Evolutionary conservation across 2,329 filamentous ascomycete genomes (phyloP).

Genomic region (Ceratocystis alfenasii): DNA sequence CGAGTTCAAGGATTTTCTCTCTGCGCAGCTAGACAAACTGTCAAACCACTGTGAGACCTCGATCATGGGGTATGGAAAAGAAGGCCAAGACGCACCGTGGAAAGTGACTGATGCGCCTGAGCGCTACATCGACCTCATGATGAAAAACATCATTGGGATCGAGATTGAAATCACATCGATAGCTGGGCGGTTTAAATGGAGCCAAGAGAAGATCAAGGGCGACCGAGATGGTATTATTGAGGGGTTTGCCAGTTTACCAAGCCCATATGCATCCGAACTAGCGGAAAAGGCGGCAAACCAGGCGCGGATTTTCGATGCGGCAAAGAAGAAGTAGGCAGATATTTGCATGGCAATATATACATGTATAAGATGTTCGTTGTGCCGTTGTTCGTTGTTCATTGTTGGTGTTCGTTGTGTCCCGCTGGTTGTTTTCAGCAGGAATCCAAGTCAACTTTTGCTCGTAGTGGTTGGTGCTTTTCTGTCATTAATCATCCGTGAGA

Average conservation of each 20-base stretch:
- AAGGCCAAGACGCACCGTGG: constrained; percentile 37
- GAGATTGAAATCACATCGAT: constrained; percentile 45
- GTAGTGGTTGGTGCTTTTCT: too few relatives aligned
- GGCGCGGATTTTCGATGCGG: not conserved
- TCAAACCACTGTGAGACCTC: constrained; percentile 38
- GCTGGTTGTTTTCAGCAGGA: too few relatives aligned
- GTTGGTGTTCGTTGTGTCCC: too few relatives aligned
- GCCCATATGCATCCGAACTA: not conserved
- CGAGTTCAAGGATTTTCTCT: constrained; percentile 38
- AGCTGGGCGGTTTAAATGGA: constrained; percentile 56
- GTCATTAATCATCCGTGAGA: too few relatives aligned
- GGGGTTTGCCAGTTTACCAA: constrained; percentile 36
- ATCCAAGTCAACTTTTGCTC: too few relatives aligned
- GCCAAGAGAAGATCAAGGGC: constrained; percentile 43
- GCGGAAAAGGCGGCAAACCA: not conserved
- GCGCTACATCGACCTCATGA: constrained; percentile 43
- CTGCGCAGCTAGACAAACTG: constrained; percentile 42
- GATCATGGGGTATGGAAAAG: constrained; percentile 44
- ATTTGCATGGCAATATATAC: too few relatives aligned
- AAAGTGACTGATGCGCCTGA: constrained; percentile 45
- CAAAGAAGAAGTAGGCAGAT: not conserved
- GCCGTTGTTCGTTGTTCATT: too few relatives aligned
- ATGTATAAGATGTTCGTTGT: too few relatives aligned
- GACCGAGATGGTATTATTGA: constrained; percentile 46
- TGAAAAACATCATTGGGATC: constrained; percentile 49